Evolutionary conservation across 768 basidiomycete genomes (phyloP).

Genomic region (Agrocybe pediades): DNA sequence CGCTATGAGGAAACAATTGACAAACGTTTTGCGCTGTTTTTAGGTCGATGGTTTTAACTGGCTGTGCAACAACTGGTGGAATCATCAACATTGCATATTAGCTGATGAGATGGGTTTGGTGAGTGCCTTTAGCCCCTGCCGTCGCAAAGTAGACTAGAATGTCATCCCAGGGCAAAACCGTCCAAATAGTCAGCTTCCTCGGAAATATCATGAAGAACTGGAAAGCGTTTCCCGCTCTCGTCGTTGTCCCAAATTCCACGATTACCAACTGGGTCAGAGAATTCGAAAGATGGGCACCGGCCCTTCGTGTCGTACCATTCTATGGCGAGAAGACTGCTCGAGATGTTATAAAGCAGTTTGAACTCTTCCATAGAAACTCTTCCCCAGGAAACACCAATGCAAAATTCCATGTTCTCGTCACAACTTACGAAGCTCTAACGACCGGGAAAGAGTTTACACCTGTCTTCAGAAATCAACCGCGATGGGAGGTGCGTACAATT

Average conservation of each 20-base stretch:
- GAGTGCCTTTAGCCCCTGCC: conserved; percentile 10
- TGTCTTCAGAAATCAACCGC: conserved; percentile 78
- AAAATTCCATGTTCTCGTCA: conserved; percentile 88
- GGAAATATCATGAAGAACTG: conserved; percentile 60
- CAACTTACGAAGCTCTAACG: conserved; percentile 88
- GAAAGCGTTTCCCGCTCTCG: conserved; percentile 74
- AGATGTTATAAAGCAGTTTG: conserved; percentile 79
- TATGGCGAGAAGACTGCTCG: conserved; percentile 80
- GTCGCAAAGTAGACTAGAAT: background rate
- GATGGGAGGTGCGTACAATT: conserved; percentile 74
- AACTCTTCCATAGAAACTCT: conserved; percentile 64
- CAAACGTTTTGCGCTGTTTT: background rate
- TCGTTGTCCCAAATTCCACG: conserved; percentile 96
- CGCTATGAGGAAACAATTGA: background rate
- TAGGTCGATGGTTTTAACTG: conserved; percentile 83
- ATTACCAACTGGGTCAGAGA: conserved; percentile 96
- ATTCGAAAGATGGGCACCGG: conserved; percentile 84
- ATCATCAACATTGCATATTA: conserved; percentile 79
- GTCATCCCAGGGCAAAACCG: conserved; percentile 78
- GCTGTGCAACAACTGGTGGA: conserved; percentile 90
- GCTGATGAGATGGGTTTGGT: conserved; percentile 99
- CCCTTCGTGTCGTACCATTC: conserved; percentile 79
- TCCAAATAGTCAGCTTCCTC: conserved; percentile 87
- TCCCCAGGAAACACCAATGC: conserved; percentile 46
- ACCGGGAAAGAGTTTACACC: conserved; percentile 65